Base-by-base conservation (phyloP, 495 filamentous ascomycete species). In the Podospora tetraspora region DNA sequence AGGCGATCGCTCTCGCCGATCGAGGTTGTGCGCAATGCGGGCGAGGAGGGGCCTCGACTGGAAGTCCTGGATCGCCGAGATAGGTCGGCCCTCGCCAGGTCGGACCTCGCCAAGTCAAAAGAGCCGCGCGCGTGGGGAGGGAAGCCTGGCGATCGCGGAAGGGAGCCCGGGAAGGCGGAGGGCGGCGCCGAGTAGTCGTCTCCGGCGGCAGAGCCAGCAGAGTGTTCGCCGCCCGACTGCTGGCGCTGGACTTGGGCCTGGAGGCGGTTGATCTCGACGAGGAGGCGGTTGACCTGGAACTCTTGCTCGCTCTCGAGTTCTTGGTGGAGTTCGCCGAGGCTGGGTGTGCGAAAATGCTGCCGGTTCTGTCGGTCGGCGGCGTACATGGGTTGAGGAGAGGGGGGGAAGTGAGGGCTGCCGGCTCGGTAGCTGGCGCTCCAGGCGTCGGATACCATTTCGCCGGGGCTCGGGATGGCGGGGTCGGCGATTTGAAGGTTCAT, bases 221-320 rank as follows among this genome's bases (percentile, higher is more conserved):
- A 82, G 3, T 79, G 75, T 62, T 75, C 77, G 67, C 70, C 77
- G 67, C 70, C 77, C 65, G 83, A 79, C 67, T 83, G 77, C 66
- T 81, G 75, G 65, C 82, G 84, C 73, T 91, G 84, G n/a, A 96
- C 82, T 67, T 97, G 92, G 23, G 88, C 79, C 76, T 97, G 94
- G 72, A 97, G 90, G 63, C 89, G 86, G 61, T 92, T 90, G 71
- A 99, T 97, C 86, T 95, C 91, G 63, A 87, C 87, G 21, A 99
- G 84, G 1, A 99, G 87, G 32, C 94, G 89, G 74, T 97, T 97
- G 77, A 99, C 95, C 80, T 97, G 94, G 12, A 89, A 92, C 78
- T 99, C 95, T 77, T 97, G 94, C 76, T 99, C 95, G 62, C 90
- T 91, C 78, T 99, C 95, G 8, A 97, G 83, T 75, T 97, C 92